phyloP scores from a whole-genome alignment of 2,329 filamentous ascomycete genomes.

The Penicillium sp. region DNA sequence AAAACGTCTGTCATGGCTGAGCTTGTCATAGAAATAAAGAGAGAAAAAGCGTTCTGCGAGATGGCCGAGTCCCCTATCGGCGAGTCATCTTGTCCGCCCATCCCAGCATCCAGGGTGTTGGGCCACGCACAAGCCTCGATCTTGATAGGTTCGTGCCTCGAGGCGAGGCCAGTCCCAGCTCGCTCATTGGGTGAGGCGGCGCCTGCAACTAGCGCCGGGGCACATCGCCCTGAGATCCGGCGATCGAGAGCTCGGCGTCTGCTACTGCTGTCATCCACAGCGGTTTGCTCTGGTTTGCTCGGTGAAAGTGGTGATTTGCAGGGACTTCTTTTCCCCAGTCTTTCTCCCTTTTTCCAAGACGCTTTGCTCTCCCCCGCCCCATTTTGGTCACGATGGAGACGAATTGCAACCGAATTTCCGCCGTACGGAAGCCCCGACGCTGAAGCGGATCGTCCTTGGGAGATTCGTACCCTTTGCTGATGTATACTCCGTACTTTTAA shows the following conservation, averaged over 20 bases:
- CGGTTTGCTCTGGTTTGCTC: background rate
- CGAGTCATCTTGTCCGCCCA: slow-evolving; percentile 15
- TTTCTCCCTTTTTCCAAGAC: too few relatives aligned
- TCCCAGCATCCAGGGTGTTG: slow-evolving; percentile 26
- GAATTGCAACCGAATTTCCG: slow-evolving; percentile 4
- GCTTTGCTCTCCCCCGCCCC: background rate
- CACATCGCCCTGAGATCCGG: slow-evolving; percentile 23
- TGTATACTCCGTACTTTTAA: slow-evolving; percentile 11
- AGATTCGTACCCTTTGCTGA: too few relatives aligned
- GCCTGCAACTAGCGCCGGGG: slow-evolving; percentile 23
- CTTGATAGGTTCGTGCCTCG: slow-evolving; percentile 21
- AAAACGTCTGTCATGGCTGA: too few relatives aligned
- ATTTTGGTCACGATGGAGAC: slow-evolving; percentile 2
- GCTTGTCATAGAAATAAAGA: too few relatives aligned
- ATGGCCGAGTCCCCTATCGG: slow-evolving; percentile 13
- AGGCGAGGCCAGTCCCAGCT: background rate
- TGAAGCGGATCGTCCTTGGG: slow-evolving; percentile 20
- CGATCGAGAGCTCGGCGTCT: slow-evolving; percentile 16
- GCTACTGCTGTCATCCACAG: background rate
- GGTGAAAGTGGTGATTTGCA: too few relatives aligned
- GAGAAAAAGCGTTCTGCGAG: too few relatives aligned
- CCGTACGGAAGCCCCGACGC: slow-evolving; percentile 16
- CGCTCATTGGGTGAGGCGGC: slow-evolving; percentile 16
- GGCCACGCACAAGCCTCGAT: slow-evolving; percentile 21
- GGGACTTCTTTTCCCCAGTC: background rate